Evolutionary conservation across 2,329 filamentous ascomycete species (phyloP), one percentile per base, ranked within the genome.

Genomic region (Dactylonectria macrodidyma): DNA sequence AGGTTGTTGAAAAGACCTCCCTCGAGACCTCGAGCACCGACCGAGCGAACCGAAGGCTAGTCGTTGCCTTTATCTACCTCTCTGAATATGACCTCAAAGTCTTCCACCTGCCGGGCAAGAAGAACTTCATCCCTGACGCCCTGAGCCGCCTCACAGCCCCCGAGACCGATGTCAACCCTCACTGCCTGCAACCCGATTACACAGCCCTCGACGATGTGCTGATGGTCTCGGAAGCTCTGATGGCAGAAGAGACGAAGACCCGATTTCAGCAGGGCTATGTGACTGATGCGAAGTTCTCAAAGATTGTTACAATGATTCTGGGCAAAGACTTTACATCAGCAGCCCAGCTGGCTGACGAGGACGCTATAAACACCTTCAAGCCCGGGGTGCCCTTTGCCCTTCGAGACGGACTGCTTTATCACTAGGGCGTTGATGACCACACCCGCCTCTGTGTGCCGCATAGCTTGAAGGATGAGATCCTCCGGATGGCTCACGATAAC

Each of bases 51-150:
- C 10, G 60, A 16, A 1, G 51, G 3, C 51, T 62, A 1, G 26
- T 63, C 1, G 33, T 61, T 5, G 59, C 51, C 6, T 62, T 41
- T 16, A 56, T 62, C 7, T 62, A 62, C 33, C 44, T 56, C 3
- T 62, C 51, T 9, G 58, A 60, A n/a, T 60, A 51, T 12, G 47
- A 60, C 5, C 58, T 61, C 22, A 7, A 44, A 8, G 5, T 57
- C 3, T 57, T 38, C 12, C 30, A 63, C 41, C 7, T 64, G 3
- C 52, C 61, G 0, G 46, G 54, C 2, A 58, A 58, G 14, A 52
- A 64, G 44, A 58, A 59, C 33, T 51, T 58, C 16, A 51, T 63
- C 34, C 61, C 33, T 1, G 46, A 63, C 30, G 61, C 61, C 14
- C 26, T 63, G 3, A 63, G 61, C 33, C 19, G 33, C 2, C 5